A percentile compares a stretch with the other conserved stretches of the same genome.
These are phyloP conservation scores for Candida schatavii DNA, from an alignment of 805 yeast genomes.

Conservation along the genomic window DNA sequence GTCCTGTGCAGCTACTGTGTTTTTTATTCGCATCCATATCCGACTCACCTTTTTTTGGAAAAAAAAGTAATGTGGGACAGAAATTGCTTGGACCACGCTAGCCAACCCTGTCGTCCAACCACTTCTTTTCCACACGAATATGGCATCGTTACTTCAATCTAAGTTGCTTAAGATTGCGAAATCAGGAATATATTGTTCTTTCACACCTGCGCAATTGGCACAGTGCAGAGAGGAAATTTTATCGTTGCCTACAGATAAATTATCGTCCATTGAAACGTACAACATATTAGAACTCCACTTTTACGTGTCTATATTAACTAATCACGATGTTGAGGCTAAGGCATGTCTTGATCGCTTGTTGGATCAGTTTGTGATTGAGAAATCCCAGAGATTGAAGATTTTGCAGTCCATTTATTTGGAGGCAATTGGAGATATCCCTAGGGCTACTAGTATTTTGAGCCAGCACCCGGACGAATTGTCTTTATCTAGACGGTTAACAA, in stretches of 20 bases:
- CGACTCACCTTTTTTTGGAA: no score
- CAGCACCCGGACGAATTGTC: conserved; percentile 32
- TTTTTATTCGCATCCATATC: no score
- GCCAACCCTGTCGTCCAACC: no score
- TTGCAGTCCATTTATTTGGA: conserved; percentile 57
- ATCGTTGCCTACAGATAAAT: conserved; percentile 22
- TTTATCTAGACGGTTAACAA: conserved; percentile 35
- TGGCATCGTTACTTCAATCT: conserved; percentile 28
- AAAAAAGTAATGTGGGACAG: no score
- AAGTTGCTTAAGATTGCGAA: conserved; percentile 49
- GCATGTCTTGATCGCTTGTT: conserved; percentile 57
- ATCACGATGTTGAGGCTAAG: conserved; percentile 71
- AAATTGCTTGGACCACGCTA: no score
- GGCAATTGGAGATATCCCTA: conserved; percentile 41
- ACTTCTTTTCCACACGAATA: background rate
- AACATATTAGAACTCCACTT: conserved; percentile 70
- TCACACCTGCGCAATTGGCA: conserved; percentile 44
- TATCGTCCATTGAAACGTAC: conserved; percentile 48
- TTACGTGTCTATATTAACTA: conserved; percentile 56
- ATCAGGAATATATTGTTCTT: conserved; percentile 49
- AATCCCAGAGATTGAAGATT: conserved; percentile 54
- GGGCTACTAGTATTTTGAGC: conserved; percentile 27
- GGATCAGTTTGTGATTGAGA: conserved; percentile 58
- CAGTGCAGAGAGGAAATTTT: conserved; percentile 40
- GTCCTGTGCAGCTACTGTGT: no score